Conservation (phyloP, 768 basidiomycete genomes). For the Mycena latifolia region DNA sequence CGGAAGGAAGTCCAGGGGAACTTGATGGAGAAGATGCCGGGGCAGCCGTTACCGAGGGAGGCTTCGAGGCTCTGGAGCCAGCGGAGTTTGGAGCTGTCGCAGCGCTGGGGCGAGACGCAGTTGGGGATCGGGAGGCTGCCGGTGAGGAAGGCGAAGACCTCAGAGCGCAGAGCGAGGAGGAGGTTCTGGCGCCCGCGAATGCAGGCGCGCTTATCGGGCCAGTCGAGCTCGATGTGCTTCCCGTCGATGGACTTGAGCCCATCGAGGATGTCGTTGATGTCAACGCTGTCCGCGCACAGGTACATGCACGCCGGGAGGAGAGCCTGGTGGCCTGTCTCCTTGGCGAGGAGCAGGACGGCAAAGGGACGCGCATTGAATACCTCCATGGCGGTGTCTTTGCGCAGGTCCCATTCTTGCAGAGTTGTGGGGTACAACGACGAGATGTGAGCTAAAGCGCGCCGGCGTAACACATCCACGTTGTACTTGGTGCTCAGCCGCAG, state of each 20-base stretch:
- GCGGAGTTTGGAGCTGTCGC: constrained; percentile 36
- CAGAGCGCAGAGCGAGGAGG: constrained; percentile 35
- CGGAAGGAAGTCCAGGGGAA: constrained; percentile 35
- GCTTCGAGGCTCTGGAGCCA: constrained; percentile 38
- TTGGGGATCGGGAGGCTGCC: constrained; percentile 34
- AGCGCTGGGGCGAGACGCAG: constrained; percentile 30
- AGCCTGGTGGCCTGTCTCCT: constrained; percentile 35
- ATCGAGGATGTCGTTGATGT: constrained; percentile 36
- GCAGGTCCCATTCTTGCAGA: constrained; percentile 35
- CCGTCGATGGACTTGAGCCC: constrained; percentile 35
- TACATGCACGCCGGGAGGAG: constrained; percentile 37
- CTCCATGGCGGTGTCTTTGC: constrained; percentile 35
- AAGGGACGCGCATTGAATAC: constrained; percentile 38
- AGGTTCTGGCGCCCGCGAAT: constrained; percentile 38
- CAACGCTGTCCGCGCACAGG: constrained; percentile 35
- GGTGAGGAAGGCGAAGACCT: constrained; percentile 38
- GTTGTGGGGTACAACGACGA: constrained; percentile 36
- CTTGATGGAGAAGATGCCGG: constrained; percentile 36
- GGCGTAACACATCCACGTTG: constrained; percentile 33
- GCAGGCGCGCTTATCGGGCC: constrained; percentile 36
- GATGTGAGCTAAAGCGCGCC: constrained; percentile 31
- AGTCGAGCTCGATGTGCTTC: constrained; percentile 37
- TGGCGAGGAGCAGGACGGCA: constrained; percentile 32
- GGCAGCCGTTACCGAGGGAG: constrained; percentile 34
- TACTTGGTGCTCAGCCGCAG: constrained; percentile 37